Conservation (phyloP, 257 asterid genomes). For the Nicotiana attenuata region DNA sequence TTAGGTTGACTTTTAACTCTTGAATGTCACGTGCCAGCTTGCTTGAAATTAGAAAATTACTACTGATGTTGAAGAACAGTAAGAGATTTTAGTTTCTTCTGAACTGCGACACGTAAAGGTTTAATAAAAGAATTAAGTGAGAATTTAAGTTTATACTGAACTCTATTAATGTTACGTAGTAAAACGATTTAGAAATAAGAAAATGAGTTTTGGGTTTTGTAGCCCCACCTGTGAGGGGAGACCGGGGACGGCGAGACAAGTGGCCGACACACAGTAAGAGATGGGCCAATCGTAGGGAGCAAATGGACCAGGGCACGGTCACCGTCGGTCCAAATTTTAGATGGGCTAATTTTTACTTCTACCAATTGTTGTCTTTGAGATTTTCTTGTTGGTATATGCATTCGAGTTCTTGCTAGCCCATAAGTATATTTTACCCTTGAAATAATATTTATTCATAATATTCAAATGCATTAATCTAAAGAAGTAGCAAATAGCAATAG, state of each 20-base stretch:
- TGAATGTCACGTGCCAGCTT: not conserved
- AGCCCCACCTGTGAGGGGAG: constrained; percentile 15
- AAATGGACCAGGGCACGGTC: constrained; percentile 17
- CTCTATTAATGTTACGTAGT: not conserved
- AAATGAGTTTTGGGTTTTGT: not conserved
- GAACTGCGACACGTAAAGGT: not conserved
- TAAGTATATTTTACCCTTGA: not conserved
- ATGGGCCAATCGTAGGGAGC: constrained; percentile 11
- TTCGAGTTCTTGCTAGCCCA: not conserved
- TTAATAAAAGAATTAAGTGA: not conserved
- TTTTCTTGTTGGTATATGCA: constrained; percentile 1
- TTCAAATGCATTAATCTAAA: not conserved
- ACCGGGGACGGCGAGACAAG: constrained; percentile 12
- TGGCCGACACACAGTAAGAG: constrained; percentile 14
- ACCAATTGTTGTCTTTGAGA: not conserved
- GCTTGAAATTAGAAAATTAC: not conserved
- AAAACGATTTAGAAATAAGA: not conserved
- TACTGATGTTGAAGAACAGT: not conserved
- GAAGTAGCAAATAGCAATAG: not conserved
- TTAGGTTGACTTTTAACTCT: not conserved
- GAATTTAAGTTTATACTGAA: not conserved
- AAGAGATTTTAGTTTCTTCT: not conserved
- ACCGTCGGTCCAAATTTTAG: not conserved
- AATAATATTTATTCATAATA: not conserved
- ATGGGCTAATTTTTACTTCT: constrained; percentile 1